These are phyloP conservation scores for Rosa hybrid DNA, from an alignment of 331 rosid species.

Conservation along the genomic window DNA sequence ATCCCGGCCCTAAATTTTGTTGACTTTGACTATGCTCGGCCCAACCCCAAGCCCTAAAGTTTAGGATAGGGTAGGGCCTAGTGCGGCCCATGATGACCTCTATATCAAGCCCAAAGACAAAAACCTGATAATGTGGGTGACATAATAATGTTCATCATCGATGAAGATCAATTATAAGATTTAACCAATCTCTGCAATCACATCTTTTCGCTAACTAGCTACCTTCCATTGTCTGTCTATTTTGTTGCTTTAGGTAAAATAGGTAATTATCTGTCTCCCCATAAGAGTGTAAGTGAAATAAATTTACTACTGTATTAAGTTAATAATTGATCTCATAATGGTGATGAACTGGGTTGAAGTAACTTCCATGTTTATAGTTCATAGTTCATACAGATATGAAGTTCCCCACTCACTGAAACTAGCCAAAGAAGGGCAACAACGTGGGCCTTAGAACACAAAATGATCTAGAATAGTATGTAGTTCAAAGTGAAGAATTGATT, in stretches of 20 bases:
- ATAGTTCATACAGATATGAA: not conserved
- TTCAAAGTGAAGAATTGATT: not conserved
- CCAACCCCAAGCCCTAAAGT: too few species aligned
- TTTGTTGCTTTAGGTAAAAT: not conserved
- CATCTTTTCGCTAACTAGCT: not conserved
- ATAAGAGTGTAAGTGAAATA: not conserved
- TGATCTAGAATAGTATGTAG: not conserved
- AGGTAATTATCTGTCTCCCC: not conserved
- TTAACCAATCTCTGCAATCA: not conserved
- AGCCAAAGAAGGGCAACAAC: slow-evolving; percentile 18
- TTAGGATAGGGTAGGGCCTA: too few species aligned
- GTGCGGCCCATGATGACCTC: too few species aligned
- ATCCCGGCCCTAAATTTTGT: too few species aligned
- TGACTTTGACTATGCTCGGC: too few species aligned
- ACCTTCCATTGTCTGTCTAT: slow-evolving; percentile 1
- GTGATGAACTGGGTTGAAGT: not conserved
- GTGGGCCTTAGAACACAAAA: not conserved
- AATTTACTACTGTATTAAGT: not conserved
- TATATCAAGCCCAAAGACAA: not conserved
- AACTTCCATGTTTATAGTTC: not conserved
- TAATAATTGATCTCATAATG: not conserved
- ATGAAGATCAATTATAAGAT: slow-evolving; percentile 1
- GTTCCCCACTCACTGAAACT: slow-evolving; percentile 8
- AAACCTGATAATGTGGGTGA: not conserved
- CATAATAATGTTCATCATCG: not conserved